Conservation (phyloP, 371 early-diverging fungal genomes). For the Actinomortierella wolfii region DNA sequence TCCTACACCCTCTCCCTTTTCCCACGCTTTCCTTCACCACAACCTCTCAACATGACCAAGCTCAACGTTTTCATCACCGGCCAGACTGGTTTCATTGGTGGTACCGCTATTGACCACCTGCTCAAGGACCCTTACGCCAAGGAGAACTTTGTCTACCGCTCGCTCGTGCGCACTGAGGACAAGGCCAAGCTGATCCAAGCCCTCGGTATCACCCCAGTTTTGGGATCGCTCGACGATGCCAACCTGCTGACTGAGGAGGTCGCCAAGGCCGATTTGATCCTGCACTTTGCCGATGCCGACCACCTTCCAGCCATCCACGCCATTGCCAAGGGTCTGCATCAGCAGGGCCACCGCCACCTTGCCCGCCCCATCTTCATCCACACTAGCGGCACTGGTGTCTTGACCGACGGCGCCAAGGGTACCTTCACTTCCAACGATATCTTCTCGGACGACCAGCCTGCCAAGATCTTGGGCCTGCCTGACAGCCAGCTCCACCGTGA, state of each 20-base stretch:
- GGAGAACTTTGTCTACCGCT: conserved; percentile 18
- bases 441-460: conserved; percentile 40
- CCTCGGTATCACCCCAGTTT: conserved; percentile 34
- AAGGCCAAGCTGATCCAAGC: conserved; percentile 25
- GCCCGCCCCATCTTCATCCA: conserved; percentile 41
- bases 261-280: conserved; percentile 41
- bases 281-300: conserved; percentile 39
- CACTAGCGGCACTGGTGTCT: conserved; percentile 42
- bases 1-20: too few species aligned
- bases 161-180: conserved; percentile 38
- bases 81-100: conserved; percentile 45
- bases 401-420: conserved; percentile 33
- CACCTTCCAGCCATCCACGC: conserved; percentile 41
- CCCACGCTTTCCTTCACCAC: too few species aligned
- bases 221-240: conserved; percentile 35
- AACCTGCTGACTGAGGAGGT: conserved; percentile 28
- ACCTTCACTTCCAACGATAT: conserved; percentile 14
- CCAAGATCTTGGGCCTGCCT: conserved; percentile 21
- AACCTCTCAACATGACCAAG: conserved; percentile 17
- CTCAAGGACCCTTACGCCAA: conserved; percentile 12
- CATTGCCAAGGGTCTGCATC: conserved; percentile 34
- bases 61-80: conserved; percentile 34
- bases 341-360: conserved; percentile 11
- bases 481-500: conserved; percentile 35
- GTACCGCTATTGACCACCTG: conserved; percentile 23